These are phyloP conservation scores for Fraxinus velutina DNA, from an alignment of 305 asterid genomes.

Conservation along the genomic window DNA sequence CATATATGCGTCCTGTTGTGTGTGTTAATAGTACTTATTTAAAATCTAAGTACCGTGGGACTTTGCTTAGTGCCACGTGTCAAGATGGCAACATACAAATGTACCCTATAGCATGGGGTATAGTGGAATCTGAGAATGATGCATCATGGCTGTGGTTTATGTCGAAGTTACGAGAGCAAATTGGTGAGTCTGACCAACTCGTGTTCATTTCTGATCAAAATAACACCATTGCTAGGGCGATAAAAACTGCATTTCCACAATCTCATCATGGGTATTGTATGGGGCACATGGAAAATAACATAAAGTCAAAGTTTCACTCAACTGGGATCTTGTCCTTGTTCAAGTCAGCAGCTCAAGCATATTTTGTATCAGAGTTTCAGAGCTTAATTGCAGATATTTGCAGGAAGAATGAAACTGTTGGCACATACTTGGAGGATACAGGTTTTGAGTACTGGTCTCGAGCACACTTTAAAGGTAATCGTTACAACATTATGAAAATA, in stretches of 20 bases:
- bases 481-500: constrained; percentile 3
- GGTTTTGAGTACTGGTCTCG: neutral
- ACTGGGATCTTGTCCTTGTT: neutral
- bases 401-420: neutral
- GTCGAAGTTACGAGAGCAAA: neutral
- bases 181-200: neutral
- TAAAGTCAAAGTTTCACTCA: constrained; percentile 1
- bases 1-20: neutral
- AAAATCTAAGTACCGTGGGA: constrained; percentile 11
- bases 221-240: neutral
- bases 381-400: neutral
- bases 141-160: constrained; percentile 3
- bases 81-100: neutral
- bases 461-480: constrained; percentile 1
- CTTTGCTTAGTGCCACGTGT: neutral
- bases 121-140: neutral
- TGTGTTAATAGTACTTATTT: neutral
- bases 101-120: constrained; percentile 1
- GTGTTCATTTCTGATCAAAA: neutral
- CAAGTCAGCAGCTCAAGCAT: neutral
- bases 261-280: neutral
- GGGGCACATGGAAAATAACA: neutral
- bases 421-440: neutral
- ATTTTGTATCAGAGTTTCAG: neutral
- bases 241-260: neutral